phyloP scores from a whole-genome alignment of 129 eudicot genomes.

The Daucus carota region DNA sequence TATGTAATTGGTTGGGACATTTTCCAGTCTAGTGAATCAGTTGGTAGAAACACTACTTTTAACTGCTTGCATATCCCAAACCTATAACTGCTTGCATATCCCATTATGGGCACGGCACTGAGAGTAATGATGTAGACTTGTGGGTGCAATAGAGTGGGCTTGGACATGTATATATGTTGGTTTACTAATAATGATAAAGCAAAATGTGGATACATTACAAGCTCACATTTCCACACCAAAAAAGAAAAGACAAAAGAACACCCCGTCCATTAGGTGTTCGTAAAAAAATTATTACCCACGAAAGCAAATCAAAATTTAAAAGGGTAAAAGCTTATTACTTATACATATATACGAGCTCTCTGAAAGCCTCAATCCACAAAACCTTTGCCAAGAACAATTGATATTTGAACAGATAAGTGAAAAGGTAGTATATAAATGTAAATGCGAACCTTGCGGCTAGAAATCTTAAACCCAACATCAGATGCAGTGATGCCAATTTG shows the following conservation, averaged over 20 bases:
- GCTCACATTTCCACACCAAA: no score
- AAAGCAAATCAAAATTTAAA: neutral
- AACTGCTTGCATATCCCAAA: neutral
- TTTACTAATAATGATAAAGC: no score
- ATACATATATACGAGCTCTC: neutral
- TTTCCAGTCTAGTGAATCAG: neutral
- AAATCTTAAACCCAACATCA: conserved; percentile 93
- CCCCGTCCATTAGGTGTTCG: neutral
- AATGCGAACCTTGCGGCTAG: conserved; percentile 81
- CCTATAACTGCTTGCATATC: neutral
- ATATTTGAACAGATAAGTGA: neutral
- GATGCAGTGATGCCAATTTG: conserved; percentile 83
- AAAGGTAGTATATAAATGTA: neutral
- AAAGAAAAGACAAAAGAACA: neutral
- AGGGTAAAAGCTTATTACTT: neutral
- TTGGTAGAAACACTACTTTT: neutral
- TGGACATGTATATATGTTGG: neutral
- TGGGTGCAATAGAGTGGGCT: neutral
- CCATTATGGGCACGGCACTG: neutral
- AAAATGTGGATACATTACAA: no score
- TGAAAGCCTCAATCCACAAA: neutral
- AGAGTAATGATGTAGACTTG: neutral
- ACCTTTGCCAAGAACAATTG: neutral
- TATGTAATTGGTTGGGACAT: neutral
- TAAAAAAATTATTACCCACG: neutral